Percentiles rank a stretch among this genome's conserved stretches.
Conservation (phyloP, 805 yeast species). For the Candida mattraensis region DNA sequence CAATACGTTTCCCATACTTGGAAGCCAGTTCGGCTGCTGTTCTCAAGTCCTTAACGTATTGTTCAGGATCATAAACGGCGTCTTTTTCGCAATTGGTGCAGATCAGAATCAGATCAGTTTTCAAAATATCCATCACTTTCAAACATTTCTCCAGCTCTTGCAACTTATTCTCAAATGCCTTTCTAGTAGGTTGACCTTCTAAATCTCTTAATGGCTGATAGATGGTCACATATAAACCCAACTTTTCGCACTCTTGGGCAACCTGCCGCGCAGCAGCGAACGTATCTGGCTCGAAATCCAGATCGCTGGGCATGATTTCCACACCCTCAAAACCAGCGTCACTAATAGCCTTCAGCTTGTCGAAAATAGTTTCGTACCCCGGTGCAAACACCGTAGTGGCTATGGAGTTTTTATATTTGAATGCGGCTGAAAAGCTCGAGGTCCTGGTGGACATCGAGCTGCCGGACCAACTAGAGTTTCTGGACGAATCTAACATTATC, state of each 20-base stretch:
- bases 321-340: conserved; percentile 7
- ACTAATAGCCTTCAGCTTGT: conserved; percentile 3
- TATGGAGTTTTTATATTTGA: conserved; percentile 3
- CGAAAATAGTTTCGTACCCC: background rate
- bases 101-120: conserved; percentile 5
- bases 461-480: conserved; percentile 5
- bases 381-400: conserved; percentile 4
- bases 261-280: conserved; percentile 2
- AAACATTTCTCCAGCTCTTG: conserved; percentile 1
- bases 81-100: conserved; percentile 5
- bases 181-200: conserved; percentile 6
- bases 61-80: conserved; percentile 1
- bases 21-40: conserved; percentile 2
- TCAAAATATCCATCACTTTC: conserved; percentile 4
- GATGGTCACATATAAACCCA: conserved; percentile 1
- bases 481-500: conserved; percentile 3
- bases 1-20: conserved; percentile 1
- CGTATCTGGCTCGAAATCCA: conserved; percentile 1
- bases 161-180: conserved; percentile 1
- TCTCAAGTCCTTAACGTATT: conserved; percentile 4
- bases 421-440: conserved; percentile 1
- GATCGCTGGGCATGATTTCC: conserved; percentile 4
- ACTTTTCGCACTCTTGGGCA: conserved; percentile 1
- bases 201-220: conserved; percentile 7
- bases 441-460: conserved; percentile 4